phyloP scores from a whole-genome alignment of 495 filamentous ascomycete species.

The Friedmanniomyces simplex region DNA sequence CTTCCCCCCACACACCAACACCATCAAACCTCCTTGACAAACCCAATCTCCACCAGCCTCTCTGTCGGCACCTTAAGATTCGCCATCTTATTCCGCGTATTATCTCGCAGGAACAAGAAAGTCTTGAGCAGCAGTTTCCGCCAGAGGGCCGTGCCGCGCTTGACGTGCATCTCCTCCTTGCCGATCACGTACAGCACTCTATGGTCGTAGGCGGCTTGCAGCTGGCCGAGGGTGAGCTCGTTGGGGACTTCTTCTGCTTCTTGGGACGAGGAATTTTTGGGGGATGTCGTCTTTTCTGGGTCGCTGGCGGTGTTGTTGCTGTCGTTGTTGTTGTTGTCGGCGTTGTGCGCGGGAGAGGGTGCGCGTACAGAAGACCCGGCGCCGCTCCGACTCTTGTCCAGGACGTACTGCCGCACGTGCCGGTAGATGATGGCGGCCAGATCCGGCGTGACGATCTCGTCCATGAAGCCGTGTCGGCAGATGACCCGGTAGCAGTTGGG shows the following conservation, averaged over 20 bases:
- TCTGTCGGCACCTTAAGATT: constrained; percentile 25
- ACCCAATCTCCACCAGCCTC: constrained; percentile 30
- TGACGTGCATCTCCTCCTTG: constrained; percentile 58
- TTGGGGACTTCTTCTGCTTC: not conserved
- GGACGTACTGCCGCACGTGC: constrained; percentile 44
- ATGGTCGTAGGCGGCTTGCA: constrained; percentile 46
- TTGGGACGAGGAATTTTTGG: not conserved
- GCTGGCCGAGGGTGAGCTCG: constrained; percentile 33
- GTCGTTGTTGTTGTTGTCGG: not conserved
- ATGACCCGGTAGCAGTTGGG: constrained; percentile 55
- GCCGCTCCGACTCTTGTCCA: constrained; percentile 11
- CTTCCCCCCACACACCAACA: not conserved
- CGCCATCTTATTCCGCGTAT: constrained; percentile 30
- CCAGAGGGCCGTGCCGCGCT: constrained; percentile 31
- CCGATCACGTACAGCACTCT: constrained; percentile 63
- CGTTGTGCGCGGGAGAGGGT: not conserved
- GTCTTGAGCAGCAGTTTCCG: constrained; percentile 40
- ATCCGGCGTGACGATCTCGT: constrained; percentile 51
- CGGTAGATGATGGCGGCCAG: constrained; percentile 48
- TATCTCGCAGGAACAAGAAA: constrained; percentile 62
- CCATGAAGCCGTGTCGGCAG: constrained; percentile 56
- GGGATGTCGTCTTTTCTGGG: not conserved
- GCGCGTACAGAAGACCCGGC: not conserved
- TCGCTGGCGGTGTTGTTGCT: not conserved
- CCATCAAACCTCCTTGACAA: constrained; percentile 29